Conservation (phyloP, 1,284 basidiomycete genomes). For the Phylloboletellus chloephorus region DNA sequence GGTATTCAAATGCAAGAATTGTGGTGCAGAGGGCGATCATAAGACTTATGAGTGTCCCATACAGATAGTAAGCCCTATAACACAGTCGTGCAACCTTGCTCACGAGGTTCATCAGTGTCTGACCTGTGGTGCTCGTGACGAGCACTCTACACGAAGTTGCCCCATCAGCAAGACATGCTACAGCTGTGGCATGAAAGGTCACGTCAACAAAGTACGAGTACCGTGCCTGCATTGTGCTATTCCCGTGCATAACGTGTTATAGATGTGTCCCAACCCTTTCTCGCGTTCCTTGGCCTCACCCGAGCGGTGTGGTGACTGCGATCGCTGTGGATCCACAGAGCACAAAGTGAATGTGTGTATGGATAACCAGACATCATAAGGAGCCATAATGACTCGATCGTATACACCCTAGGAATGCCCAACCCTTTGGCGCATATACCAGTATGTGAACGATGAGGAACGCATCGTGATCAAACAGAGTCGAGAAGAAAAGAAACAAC, state of each 20-base stretch:
- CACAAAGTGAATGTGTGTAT: slow-evolving; percentile 65
- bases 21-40: slow-evolving; percentile 66
- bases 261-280: slow-evolving; percentile 75
- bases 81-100: slow-evolving; percentile 4
- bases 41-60: slow-evolving; percentile 59
- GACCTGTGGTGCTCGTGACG: slow-evolving; percentile 82
- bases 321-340: slow-evolving; percentile 64
- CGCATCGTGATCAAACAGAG: slow-evolving; percentile 44
- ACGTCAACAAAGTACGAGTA: slow-evolving; percentile 60
- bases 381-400: not conserved
- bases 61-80: slow-evolving; percentile 49
- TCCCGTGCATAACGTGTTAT: slow-evolving; percentile 8
- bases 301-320: slow-evolving; percentile 51
- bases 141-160: slow-evolving; percentile 79
- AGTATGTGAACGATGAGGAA: slow-evolving; percentile 61
- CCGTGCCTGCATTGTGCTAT: not conserved
- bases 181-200: slow-evolving; percentile 82
- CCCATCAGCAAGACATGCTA: slow-evolving; percentile 84
- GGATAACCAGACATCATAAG: not conserved
- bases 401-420: slow-evolving; percentile 66
- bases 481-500: slow-evolving; percentile 45
- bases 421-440: slow-evolving; percentile 82
- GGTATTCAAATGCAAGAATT: slow-evolving; percentile 63
- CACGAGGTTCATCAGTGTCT: slow-evolving; percentile 54
- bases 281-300: slow-evolving; percentile 27